Evolutionary conservation across 2,329 filamentous ascomycete genomes (phyloP).

Genomic region (Xylariaceae sp.): DNA sequence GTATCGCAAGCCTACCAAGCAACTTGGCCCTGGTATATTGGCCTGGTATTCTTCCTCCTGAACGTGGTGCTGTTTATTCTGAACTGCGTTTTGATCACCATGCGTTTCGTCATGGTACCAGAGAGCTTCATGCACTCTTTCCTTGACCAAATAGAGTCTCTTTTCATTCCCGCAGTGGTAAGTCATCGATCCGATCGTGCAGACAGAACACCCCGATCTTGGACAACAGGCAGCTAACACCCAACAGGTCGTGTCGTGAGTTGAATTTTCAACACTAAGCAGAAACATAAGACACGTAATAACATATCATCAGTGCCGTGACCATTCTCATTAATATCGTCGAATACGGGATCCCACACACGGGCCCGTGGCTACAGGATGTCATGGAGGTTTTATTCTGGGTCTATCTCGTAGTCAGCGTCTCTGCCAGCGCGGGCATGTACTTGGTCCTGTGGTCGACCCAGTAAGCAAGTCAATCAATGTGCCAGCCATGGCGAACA

Average conservation of each 20-base stretch:
- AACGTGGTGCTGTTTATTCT: conserved; percentile 68
- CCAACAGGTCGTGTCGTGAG: conserved; percentile 36
- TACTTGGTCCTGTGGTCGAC: conserved; percentile 76
- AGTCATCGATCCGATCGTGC: too few species aligned
- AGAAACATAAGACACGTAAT: conserved; percentile 34
- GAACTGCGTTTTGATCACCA: conserved; percentile 68
- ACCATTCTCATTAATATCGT: conserved; percentile 81
- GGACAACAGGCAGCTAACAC: conserved; percentile 3
- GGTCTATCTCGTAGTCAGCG: conserved; percentile 73
- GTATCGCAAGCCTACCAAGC: conserved; percentile 57
- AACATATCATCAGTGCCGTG: conserved; percentile 60
- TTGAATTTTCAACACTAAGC: conserved; percentile 43
- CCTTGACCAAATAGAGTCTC: conserved; percentile 76
- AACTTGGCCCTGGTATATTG: conserved; percentile 64
- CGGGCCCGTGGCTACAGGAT: conserved; percentile 66
- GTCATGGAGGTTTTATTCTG: conserved; percentile 74
- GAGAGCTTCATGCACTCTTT: conserved; percentile 76
- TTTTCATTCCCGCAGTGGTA: conserved; percentile 76
- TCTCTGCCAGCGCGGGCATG: conserved; percentile 71
- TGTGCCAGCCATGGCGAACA: background rate
- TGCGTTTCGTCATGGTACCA: conserved; percentile 73
- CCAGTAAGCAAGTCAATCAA: conserved; percentile 53
- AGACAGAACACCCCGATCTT: background rate
- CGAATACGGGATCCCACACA: conserved; percentile 72
- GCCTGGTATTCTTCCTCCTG: conserved; percentile 66